These are phyloP conservation scores for Solanum sejunctum DNA, from an alignment of 257 asterid species.

Conservation along the genomic window DNA sequence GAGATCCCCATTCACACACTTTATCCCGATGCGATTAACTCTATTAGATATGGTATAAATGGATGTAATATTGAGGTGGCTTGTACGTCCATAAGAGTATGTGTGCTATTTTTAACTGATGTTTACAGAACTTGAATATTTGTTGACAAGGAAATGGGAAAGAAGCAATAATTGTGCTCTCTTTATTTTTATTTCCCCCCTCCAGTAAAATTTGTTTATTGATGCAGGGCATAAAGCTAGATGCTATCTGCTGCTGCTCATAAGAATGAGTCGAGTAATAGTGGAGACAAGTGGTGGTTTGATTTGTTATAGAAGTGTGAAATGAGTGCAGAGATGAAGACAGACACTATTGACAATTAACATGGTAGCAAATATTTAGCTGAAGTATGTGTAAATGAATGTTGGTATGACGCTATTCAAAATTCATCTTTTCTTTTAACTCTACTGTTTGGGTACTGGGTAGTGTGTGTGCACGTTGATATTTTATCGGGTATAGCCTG, in stretches of 20 bases:
- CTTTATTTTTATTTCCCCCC: not conserved
- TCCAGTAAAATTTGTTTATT: not conserved
- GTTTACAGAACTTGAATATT: not conserved
- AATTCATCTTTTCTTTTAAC: not conserved
- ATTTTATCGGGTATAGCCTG: not conserved
- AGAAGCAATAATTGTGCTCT: not conserved
- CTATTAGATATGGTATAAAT: not conserved
- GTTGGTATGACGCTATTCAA: not conserved
- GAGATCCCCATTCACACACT: not conserved
- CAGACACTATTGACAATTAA: not conserved
- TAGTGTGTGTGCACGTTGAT: not conserved
- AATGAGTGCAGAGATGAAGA: not conserved
- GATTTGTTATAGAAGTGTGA: conserved; percentile 30
- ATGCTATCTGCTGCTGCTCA: conserved; percentile 57
- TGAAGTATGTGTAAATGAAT: not conserved
- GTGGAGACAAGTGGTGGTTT: conserved; percentile 54
- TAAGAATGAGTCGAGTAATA: conserved; percentile 41
- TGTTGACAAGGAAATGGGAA: not conserved
- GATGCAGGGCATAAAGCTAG: conserved; percentile 72
- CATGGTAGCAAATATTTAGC: not conserved
- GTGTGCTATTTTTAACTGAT: not conserved
- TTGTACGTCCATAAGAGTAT: not conserved
- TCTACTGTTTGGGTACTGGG: not conserved
- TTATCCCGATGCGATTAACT: not conserved
- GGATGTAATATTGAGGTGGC: not conserved